A percentile compares a stretch with the other conserved stretches of the same genome.
Conservation (phyloP, 345 rosid genomes). For the Cochlearia excelsa region DNA sequence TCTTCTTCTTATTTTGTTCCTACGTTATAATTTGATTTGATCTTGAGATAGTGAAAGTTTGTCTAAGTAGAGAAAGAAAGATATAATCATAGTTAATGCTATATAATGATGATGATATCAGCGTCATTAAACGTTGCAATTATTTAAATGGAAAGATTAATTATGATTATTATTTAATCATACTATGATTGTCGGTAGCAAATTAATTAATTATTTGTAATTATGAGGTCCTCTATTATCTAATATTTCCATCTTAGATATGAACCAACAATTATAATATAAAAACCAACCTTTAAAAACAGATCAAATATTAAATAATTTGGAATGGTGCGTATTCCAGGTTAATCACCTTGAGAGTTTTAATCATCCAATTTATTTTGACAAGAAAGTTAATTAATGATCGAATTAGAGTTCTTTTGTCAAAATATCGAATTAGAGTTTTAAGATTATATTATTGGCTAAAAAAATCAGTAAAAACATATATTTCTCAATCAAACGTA, state of each 20-base stretch:
- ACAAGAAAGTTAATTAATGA: no score
- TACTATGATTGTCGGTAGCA: conserved; percentile 28
- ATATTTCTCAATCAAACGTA: no score
- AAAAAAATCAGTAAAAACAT: no score
- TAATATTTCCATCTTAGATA: not conserved
- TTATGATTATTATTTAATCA: conserved; percentile 21
- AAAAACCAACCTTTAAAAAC: no score
- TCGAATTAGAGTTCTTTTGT: no score
- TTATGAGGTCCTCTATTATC: conserved; percentile 3
- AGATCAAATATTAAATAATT: no score
- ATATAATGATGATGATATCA: conserved; percentile 17
- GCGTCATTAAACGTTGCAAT: conserved; percentile 9
- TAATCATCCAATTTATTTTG: no score
- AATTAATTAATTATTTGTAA: conserved; percentile 10
- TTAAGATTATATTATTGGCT: no score
- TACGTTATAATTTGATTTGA: not conserved
- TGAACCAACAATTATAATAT: no score
- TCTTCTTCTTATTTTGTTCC: not conserved
- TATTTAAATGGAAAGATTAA: not conserved
- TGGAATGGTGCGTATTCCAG: no score
- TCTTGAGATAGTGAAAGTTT: conserved; percentile 17
- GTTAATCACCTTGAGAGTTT: no score
- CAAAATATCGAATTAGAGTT: no score
- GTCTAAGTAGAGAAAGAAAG: conserved; percentile 10
- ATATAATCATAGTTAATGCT: not conserved